Evolutionary conservation across 1,284 basidiomycete species (phyloP).

Genomic region (Vanrija humicola): DNA sequence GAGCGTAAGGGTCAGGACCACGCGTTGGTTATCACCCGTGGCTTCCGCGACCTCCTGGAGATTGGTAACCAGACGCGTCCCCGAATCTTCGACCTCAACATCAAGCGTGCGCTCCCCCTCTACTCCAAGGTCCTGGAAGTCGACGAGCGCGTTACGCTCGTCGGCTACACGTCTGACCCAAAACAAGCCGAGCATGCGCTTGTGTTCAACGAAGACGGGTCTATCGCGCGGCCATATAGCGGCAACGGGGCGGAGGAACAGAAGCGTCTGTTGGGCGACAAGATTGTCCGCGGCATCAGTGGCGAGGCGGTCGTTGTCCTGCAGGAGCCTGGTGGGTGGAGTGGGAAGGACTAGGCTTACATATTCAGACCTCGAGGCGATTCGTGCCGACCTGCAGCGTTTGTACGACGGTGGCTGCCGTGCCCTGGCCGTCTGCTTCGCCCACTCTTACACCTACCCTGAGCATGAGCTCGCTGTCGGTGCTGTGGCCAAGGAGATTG

Average conservation of each 20-base stretch:
- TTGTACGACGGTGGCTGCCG: conserved; percentile 74
- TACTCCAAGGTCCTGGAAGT: conserved; percentile 52
- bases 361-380: conserved; percentile 20
- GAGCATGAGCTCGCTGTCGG: conserved; percentile 66
- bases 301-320: conserved; percentile 89
- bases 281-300: conserved; percentile 72
- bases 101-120: conserved; percentile 49
- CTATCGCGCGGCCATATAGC: conserved; percentile 62
- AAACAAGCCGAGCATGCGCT: conserved; percentile 68
- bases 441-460: conserved; percentile 69
- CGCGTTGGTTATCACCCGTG: conserved; percentile 70
- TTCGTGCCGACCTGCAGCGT: conserved; percentile 58
- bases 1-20: conserved; percentile 91
- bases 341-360: conserved; percentile 1
- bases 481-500: conserved; percentile 66
- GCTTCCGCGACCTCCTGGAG: conserved; percentile 47
- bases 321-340: conserved; percentile 61
- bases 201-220: conserved; percentile 65
- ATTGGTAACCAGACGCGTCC: conserved; percentile 49
- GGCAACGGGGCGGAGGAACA: conserved; percentile 42
- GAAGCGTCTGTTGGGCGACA: conserved; percentile 10
- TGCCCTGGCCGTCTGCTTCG: conserved; percentile 77
- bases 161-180: conserved; percentile 89
- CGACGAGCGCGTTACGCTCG: conserved; percentile 55
- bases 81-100: conserved; percentile 46